These are phyloP conservation scores for Boletales sp. DNA, from an alignment of 768 basidiomycete genomes.

Conservation along the genomic window DNA sequence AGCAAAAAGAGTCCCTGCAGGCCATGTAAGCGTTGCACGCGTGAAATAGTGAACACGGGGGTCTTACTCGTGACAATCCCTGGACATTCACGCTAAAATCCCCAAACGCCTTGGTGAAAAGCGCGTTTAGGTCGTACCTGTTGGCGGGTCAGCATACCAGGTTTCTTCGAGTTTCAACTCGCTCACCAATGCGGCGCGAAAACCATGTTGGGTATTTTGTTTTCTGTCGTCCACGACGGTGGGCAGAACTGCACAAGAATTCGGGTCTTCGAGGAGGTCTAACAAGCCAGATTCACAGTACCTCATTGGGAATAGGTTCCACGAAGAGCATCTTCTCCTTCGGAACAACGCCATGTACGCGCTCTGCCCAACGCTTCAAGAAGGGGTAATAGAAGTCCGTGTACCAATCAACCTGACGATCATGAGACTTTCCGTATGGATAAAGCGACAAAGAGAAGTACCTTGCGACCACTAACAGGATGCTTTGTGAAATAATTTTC, in stretches of 20 bases:
- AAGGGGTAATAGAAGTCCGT: conserved; percentile 83
- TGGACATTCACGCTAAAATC: conserved; percentile 92
- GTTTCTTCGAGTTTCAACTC: not conserved
- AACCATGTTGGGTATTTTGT: conserved; percentile 59
- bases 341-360: conserved; percentile 47
- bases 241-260: conserved; percentile 66
- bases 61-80: conserved; percentile 72
- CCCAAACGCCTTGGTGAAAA: conserved; percentile 82
- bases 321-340: conserved; percentile 65
- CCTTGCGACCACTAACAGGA: conserved; percentile 61
- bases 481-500: conserved; percentile 82
- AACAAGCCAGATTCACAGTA: conserved; percentile 24
- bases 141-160: not conserved
- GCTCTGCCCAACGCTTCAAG: conserved; percentile 60
- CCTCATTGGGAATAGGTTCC: conserved; percentile 94
- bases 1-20: conserved; percentile 79
- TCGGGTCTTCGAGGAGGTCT: not conserved
- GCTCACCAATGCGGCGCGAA: conserved; percentile 72
- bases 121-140: conserved; percentile 89
- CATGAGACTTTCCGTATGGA: not conserved
- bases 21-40: conserved; percentile 6
- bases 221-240: conserved; percentile 65
- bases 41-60: not conserved
- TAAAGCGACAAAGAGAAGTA: conserved; percentile 18
- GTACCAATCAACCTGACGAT: conserved; percentile 75